Evolutionary conservation across 768 basidiomycete genomes (phyloP).

Genomic region (Pluteus cervinus): DNA sequence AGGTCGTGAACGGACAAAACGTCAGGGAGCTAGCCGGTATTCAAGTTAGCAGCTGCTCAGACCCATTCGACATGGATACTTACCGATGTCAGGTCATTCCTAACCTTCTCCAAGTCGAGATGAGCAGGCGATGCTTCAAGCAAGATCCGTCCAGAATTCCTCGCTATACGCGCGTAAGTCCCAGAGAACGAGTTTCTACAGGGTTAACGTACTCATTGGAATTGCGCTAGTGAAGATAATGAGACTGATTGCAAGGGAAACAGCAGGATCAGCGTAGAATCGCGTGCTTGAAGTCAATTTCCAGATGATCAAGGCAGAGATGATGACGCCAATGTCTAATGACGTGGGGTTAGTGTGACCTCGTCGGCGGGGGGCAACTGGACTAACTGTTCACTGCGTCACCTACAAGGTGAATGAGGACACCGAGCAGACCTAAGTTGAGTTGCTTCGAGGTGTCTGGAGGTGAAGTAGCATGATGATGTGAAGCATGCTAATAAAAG

Average conservation of each 20-base stretch:
- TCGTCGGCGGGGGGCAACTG: not conserved
- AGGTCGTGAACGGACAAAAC: constrained; percentile 45
- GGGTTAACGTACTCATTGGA: constrained; percentile 37
- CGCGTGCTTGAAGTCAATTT: constrained; percentile 35
- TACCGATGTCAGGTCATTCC: constrained; percentile 40
- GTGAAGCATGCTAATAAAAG: constrained; percentile 36
- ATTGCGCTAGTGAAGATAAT: constrained; percentile 49
- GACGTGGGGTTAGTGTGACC: constrained; percentile 1
- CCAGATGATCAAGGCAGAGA: constrained; percentile 45
- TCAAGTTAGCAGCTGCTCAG: too few relatives aligned
- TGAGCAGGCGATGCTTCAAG: constrained; percentile 47
- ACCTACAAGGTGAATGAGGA: constrained; percentile 45
- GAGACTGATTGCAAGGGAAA: constrained; percentile 41
- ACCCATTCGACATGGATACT: too few relatives aligned
- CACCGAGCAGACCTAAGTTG: constrained; percentile 42
- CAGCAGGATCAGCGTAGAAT: constrained; percentile 51
- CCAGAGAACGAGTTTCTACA: too few relatives aligned
- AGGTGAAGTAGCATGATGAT: constrained; percentile 41
- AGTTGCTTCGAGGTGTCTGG: constrained; percentile 24
- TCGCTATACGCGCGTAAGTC: constrained; percentile 20
- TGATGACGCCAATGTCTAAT: constrained; percentile 48
- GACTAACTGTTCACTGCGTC: constrained; percentile 47
- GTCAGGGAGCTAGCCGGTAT: constrained; percentile 32
- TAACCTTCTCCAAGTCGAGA: constrained; percentile 42
- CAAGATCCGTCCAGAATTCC: constrained; percentile 43